Base-by-base conservation (phyloP, 345 rosid genomes). In the Draba incana region DNA sequence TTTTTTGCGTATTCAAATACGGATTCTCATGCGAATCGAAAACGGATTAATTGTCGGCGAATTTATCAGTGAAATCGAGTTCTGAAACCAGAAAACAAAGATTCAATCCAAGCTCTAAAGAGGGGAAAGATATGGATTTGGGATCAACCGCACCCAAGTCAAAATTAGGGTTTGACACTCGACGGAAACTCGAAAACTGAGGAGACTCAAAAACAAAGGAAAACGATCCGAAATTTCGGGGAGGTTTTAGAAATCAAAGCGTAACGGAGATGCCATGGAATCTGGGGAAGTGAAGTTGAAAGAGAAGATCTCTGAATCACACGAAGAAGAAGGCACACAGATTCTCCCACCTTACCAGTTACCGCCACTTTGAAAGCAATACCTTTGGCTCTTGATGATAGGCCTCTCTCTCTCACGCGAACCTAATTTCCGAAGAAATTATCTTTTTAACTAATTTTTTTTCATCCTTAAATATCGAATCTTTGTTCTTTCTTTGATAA, bases 311-410 rank as follows among this genome's bases (percentile, higher is more conserved):
- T 20, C 20, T 20, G 20, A 20, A 20, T 20, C 20, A 13, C 14
- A 25, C 10, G 48, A 50, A 25, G 6, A 35, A 31, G 8, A 27
- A 28, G 8, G 53, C 43, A 66, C 62, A 66, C 39, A 53, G 39
- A 52, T 16, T 52, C 41, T 53, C 9, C 52, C 41, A 66, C 9
- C 61, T 44, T 56, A 51, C 63, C 54, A 55, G 63, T 44, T 20
- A 20, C 20, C 20, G 20, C 20, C 20, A 20, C 20, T 20, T 20
- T 20, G 57, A 23, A 39, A 51, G 15, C 54, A 67, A 55, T 20
- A 67, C 70, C 27, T 66, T 28, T 66, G 63, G 46, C 16, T 44
- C 35, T 30, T 23, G 55, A 44, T 45, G 63, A 66, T 53, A 52
- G 2, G 52, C 4, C 5, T 28, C 24, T 57, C 52, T 27, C 5